These are phyloP conservation scores for Penicillium sp. DNA, from an alignment of 2,329 filamentous ascomycete genomes.

Conservation along the genomic window DNA sequence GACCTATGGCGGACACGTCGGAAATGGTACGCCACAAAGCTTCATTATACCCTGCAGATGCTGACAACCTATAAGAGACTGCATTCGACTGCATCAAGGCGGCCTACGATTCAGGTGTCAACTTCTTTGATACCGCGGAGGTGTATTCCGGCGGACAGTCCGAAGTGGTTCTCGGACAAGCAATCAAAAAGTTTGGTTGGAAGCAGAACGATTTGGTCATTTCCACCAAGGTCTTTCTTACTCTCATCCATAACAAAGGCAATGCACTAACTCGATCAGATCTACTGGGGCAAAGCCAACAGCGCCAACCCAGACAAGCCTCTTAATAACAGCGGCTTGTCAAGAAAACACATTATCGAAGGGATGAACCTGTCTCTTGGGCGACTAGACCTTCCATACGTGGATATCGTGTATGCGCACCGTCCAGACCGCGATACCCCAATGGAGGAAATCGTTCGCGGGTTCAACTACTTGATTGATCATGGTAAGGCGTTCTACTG, in stretches of 20 bases:
- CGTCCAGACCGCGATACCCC: conserved; percentile 61
- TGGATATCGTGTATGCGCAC: conserved; percentile 65
- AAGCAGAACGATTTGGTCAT: conserved; percentile 54
- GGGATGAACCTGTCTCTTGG: conserved; percentile 56
- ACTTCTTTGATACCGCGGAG: conserved; percentile 54
- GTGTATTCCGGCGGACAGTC: conserved; percentile 49
- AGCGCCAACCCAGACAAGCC: conserved; percentile 55
- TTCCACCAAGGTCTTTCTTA: conserved; percentile 54
- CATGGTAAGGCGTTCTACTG: conserved; percentile 64
- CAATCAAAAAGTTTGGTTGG: conserved; percentile 54
- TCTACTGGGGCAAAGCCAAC: conserved; percentile 59
- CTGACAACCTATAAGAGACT: conserved; percentile 18
- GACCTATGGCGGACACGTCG: conserved; percentile 68
- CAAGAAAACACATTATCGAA: conserved; percentile 64
- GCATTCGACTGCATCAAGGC: conserved; percentile 45
- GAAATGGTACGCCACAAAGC: conserved; percentile 47
- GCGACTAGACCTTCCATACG: conserved; percentile 60
- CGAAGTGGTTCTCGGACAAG: conserved; percentile 52
- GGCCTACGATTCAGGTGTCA: conserved; percentile 54
- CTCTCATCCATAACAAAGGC: no score
- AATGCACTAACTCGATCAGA: no score
- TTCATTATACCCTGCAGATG: background rate
- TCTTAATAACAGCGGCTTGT: conserved; percentile 62
- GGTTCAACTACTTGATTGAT: conserved; percentile 65
- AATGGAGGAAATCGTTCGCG: conserved; percentile 64